Conservation (phyloP, 371 early-diverging fungal species). For the Rozella allomycis region DNA sequence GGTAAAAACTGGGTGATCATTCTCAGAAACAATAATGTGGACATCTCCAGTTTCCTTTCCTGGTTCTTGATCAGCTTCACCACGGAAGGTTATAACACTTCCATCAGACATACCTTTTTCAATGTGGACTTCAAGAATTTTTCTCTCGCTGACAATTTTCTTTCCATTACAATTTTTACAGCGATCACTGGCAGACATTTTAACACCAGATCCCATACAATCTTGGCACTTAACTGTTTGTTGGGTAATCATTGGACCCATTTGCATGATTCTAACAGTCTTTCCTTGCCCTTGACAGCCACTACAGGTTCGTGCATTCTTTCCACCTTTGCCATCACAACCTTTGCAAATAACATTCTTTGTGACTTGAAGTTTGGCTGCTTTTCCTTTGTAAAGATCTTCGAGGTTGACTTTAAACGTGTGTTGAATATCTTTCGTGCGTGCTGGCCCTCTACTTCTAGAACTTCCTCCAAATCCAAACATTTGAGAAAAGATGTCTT, state of each 20-base stretch:
- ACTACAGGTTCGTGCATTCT: conserved; percentile 43
- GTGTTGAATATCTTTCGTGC: conserved; percentile 40
- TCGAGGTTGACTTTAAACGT: conserved; percentile 54
- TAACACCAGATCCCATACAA: conserved; percentile 57
- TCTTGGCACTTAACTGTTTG: conserved; percentile 79
- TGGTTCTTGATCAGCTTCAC: conserved; percentile 74
- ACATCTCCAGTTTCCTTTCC: conserved; percentile 57
- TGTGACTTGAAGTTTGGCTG: conserved; percentile 49
- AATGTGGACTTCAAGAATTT: conserved; percentile 59
- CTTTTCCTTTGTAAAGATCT: conserved; percentile 68
- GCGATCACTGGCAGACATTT: conserved; percentile 58
- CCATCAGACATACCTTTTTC: conserved; percentile 79
- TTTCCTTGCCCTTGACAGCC: conserved; percentile 78
- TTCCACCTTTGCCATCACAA: conserved; percentile 52
- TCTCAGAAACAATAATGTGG: conserved; percentile 52
- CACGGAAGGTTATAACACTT: conserved; percentile 65
- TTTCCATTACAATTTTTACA: conserved; percentile 69
- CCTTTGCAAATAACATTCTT: conserved; percentile 30
- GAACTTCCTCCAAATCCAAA: conserved; percentile 42
- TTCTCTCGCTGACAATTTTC: conserved; percentile 57
- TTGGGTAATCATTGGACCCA: conserved; percentile 93
- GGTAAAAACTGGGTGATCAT: conserved; percentile 52
- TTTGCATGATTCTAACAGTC: conserved; percentile 62
- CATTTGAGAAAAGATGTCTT: conserved; percentile 60
- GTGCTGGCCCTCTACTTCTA: conserved; percentile 46